phyloP scores from a whole-genome alignment of 805 yeast genomes.

The Myxozyma vanderwaltii region DNA sequence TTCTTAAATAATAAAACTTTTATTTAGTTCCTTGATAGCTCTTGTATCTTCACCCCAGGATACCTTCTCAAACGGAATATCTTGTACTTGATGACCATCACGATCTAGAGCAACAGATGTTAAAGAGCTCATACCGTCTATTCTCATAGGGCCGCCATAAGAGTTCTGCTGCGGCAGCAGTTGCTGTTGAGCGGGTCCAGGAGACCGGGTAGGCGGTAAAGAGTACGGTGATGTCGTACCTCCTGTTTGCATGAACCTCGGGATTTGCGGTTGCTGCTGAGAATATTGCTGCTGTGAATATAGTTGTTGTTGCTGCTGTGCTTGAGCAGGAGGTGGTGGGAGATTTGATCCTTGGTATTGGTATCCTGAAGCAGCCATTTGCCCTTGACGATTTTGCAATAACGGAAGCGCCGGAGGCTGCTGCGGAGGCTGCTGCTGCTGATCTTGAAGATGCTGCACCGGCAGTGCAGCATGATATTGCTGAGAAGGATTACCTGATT shows the following conservation, averaged over 20 bases:
- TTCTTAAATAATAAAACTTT: slow-evolving; percentile 32
- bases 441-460: not conserved
- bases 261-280: slow-evolving; percentile 10
- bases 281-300: too few species aligned
- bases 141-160: slow-evolving; percentile 17
- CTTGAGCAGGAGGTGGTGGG: not conserved
- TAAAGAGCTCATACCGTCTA: slow-evolving; percentile 42
- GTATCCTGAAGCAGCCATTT: not conserved
- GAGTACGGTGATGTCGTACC: not conserved
- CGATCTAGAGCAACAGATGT: not conserved
- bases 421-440: slow-evolving; percentile 5
- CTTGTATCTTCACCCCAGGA: slow-evolving; percentile 41
- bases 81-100: slow-evolving; percentile 28
- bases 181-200: too few species aligned
- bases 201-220: not conserved
- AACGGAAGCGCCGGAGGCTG: not conserved
- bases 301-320: slow-evolving; percentile 17
- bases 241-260: not conserved
- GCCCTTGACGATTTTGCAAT: not conserved
- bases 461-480: slow-evolving; percentile 10
- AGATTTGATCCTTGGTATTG: not conserved
- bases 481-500: slow-evolving; percentile 8
- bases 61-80: slow-evolving; percentile 37
- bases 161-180: not conserved
- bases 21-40: slow-evolving; percentile 40